Base-by-base conservation (phyloP, 2,329 filamentous ascomycete genomes). In the Fusarium sp. region DNA sequence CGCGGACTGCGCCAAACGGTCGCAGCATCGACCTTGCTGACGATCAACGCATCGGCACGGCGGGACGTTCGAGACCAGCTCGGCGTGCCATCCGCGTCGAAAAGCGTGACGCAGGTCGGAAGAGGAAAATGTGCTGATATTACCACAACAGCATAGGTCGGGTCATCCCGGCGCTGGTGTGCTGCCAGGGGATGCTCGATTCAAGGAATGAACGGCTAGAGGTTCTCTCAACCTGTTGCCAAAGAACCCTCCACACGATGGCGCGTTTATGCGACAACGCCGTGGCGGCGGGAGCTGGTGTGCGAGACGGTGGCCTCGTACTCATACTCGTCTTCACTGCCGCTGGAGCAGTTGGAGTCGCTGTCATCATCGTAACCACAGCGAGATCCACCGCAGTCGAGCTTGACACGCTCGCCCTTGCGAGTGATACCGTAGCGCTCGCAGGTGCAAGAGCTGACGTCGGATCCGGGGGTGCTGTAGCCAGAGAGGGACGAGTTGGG, bases 341-440 rank as follows among this genome's bases (percentile, higher is more conserved):
- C 90, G 73, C 86, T 91, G 71, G 89, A 93, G 84, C 90, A 93
- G 56, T 88, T 49, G 24, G 65, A 87, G 53, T 83, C 87, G 67
- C 85, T 87, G 64, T 91, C 89, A 75, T 92, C 90, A 69, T 87
- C 87, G 82, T 92, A 96, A 76, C 93, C 92, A 82, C 95, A 97
- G 78, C 93, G 90, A 65, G 89, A 85, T 73, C 95, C 95, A 74
- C 94, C 94, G 77, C 95, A 98, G 87, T 97, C 94, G 79, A 97
- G 89, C 87, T 95, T 96, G 87, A 98, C 92, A 76, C 94, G 90
- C 80, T 96, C 92, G 77, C 94, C 94, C 80, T 91, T 90, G 82
- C 94, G 92, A 70, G 94, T 97, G 84, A 98, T 97, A 74, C 94
- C 95, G 84, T 96, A 97, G 83, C 94, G 92, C 81, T 97, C 93